Evolutionary conservation across 768 basidiomycete genomes (phyloP), one percentile per base, ranked within the genome.

Genomic region (Leccinum boreale): DNA sequence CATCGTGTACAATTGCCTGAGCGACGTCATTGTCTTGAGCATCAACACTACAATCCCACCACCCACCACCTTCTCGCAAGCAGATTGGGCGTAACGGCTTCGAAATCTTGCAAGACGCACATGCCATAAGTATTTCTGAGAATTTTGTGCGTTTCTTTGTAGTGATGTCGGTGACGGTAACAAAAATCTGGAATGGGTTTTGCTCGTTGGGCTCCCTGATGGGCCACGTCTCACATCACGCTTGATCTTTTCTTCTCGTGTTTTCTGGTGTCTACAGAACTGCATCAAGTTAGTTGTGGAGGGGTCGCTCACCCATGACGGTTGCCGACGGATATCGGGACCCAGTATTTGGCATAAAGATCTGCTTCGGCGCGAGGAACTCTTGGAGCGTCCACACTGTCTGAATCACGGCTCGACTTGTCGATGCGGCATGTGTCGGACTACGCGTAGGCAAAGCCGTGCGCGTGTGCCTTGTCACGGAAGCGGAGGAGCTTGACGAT

Each of bases 111-210:
- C 50, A 99, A 77, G 1, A 98, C 84, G 58, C 91, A 86, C 94
- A 98, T 98, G 44, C 95, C 96, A 72, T 89, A 98, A 0, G 97
- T 99, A 69, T 98, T 91, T 64, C 96, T 96, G 35, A 99, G 84
- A 61, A 98, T 93, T 75, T 96, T 96, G 50, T 95, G 86, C 1
- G 94, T 94, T 66, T 98, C 96, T 71, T 97, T 97, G 79, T 98
- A 98, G 77, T 97, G 58, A 99, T 98, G 72, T 99, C 96, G 4
- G 96, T 98, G n/a, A 98, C 95, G 0, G 92, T 91, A 11, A 98
- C 87, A 69, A 99, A 99, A 44, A 98, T 92, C 76, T 99, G 96
- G 72, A 99, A 98, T 1, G 96, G 95, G 72, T 92, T 86, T 70
- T 97, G 91, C 58, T 99, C 94, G 69, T 97, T 95, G 2, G 89